phyloP scores from a whole-genome alignment of 2,329 filamentous ascomycete species.

The Metarhizium brunneum region DNA sequence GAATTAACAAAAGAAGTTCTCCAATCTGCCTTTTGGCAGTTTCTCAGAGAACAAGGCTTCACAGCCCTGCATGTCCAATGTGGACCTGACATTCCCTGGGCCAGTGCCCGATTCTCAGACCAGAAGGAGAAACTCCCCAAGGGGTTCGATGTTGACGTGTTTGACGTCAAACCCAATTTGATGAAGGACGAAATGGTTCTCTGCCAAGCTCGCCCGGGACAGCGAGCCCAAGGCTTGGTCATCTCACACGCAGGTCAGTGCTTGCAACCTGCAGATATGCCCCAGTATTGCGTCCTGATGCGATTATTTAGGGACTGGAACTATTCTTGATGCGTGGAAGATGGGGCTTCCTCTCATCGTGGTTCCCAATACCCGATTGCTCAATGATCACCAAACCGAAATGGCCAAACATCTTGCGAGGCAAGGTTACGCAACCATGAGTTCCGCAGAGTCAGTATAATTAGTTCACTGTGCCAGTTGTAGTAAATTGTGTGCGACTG shows the following conservation, averaged over 20 bases:
- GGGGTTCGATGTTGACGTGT: constrained; percentile 18
- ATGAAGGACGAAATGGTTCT: constrained; percentile 41
- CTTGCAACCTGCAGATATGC: constrained; percentile 1
- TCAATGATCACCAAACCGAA: constrained; percentile 88
- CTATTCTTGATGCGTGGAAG: constrained; percentile 74
- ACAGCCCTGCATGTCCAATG: constrained; percentile 72
- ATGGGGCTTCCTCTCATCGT: constrained; percentile 71
- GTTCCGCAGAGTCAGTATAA: constrained; percentile 47
- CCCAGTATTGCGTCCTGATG: not conserved
- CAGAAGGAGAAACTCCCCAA: constrained; percentile 15
- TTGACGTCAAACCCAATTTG: constrained; percentile 24
- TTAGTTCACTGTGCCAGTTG: not conserved
- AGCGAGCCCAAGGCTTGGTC: constrained; percentile 56
- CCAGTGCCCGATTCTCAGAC: constrained; percentile 13
- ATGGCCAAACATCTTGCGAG: constrained; percentile 67
- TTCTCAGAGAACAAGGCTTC: constrained; percentile 51
- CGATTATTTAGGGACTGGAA: constrained; percentile 62
- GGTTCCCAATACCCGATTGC: constrained; percentile 72
- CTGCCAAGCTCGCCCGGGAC: constrained; percentile 37
- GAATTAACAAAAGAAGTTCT: constrained; percentile 60
- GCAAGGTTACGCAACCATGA: constrained; percentile 69
- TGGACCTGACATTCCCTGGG: constrained; percentile 51
- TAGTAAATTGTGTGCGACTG: not conserved
- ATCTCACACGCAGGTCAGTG: constrained; percentile 78
- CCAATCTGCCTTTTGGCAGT: constrained; percentile 49